phyloP scores from a whole-genome alignment of 2,329 filamentous ascomycete species.

The Aspergillus pseudoviridinutans region DNA sequence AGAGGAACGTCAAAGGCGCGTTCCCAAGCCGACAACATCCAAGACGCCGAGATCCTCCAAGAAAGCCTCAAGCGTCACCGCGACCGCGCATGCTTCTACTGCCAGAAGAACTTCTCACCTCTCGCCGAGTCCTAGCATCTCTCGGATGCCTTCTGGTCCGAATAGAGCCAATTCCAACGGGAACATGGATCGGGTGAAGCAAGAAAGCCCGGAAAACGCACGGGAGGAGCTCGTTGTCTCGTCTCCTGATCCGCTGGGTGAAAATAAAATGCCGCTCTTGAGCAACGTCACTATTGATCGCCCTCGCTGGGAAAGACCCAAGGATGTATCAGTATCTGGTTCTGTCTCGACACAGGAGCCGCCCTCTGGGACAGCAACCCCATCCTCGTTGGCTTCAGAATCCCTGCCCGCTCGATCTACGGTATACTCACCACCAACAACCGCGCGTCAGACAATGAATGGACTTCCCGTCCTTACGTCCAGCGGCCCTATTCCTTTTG shows the following conservation, averaged over 20 bases:
- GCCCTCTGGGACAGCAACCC: slow-evolving; percentile 5
- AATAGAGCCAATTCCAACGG: background rate
- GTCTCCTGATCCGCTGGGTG: background rate
- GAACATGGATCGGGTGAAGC: background rate
- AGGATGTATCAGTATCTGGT: background rate
- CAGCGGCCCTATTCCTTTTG: slow-evolving; percentile 43
- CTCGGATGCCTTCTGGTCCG: background rate
- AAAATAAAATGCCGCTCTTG: background rate
- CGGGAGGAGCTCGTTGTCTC: background rate
- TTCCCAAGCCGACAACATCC: slow-evolving; percentile 6
- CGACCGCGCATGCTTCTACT: slow-evolving; percentile 3
- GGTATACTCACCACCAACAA: slow-evolving; percentile 27
- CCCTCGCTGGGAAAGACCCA: slow-evolving; percentile 1
- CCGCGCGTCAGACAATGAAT: slow-evolving; percentile 33
- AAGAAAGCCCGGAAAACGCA: background rate
- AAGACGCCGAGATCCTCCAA: slow-evolving; percentile 25
- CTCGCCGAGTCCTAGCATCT: slow-evolving; percentile 7
- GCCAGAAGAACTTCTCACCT: slow-evolving; percentile 7
- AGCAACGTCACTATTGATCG: background rate
- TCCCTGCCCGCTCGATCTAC: slow-evolving; percentile 13
- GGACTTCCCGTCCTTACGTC: slow-evolving; percentile 50
- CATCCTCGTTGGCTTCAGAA: slow-evolving; percentile 26
- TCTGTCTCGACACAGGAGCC: slow-evolving; percentile 2
- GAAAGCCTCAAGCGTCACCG: slow-evolving; percentile 25
- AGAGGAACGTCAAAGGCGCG: slow-evolving; percentile 40